A percentile compares a stretch with the other conserved stretches of the same genome.
phyloP scores from a whole-genome alignment of 2,329 filamentous ascomycete genomes.

The Thyridium curvatum region DNA sequence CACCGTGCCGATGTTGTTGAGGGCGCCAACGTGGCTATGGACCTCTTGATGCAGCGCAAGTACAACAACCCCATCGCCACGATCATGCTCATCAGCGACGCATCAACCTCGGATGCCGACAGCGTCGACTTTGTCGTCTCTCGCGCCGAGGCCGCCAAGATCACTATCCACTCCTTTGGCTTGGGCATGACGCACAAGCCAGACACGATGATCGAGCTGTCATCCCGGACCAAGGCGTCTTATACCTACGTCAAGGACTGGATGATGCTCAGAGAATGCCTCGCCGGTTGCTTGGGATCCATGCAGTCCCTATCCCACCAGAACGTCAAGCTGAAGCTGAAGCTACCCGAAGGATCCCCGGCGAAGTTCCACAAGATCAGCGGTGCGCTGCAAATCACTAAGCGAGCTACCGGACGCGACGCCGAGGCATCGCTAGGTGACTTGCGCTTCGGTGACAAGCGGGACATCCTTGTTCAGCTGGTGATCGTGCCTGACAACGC shows the following conservation, averaged over 20 bases:
- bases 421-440: conserved; percentile 91
- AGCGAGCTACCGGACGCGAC: conserved; percentile 88
- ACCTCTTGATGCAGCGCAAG: conserved; percentile 95
- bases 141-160: conserved; percentile 92
- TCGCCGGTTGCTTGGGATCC: conserved; percentile 86
- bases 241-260: conserved; percentile 99
- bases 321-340: conserved; percentile 92
- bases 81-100: conserved; percentile 95
- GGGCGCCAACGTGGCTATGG: conserved; percentile 97
- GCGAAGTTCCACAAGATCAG: conserved; percentile 99
- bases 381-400: conserved; percentile 91
- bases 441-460: conserved; percentile 89
- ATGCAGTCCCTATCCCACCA: conserved; percentile 96
- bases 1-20: conserved; percentile 94
- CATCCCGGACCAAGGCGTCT: conserved; percentile 88
- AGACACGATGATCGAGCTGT: conserved; percentile 97
- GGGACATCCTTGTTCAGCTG: conserved; percentile 87
- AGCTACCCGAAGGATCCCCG: conserved; percentile 89
- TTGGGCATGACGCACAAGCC: conserved; percentile 96
- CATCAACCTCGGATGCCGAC: conserved; percentile 86
- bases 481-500: conserved; percentile 84
- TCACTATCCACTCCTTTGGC: conserved; percentile 94
- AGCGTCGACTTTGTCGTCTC: conserved; percentile 98
- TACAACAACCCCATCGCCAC: conserved; percentile 92
- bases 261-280: conserved; percentile 99